Conservation (phyloP, 805 yeast genomes). For the Hanseniaspora osmophila region DNA sequence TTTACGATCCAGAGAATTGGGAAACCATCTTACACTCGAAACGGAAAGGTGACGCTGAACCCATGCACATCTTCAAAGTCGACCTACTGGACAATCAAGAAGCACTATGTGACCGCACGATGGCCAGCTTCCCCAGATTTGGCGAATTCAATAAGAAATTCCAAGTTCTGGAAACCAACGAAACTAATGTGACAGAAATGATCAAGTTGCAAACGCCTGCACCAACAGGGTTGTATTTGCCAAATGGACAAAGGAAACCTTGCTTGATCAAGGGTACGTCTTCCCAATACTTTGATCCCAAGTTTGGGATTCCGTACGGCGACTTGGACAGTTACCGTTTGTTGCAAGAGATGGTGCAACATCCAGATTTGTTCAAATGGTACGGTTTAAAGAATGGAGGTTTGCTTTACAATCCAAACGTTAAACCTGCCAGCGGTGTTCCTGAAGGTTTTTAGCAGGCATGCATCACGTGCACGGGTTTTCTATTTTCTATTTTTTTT, state of each 20-base stretch:
- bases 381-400: background rate
- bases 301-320: slow-evolving; percentile 73
- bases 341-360: slow-evolving; percentile 42
- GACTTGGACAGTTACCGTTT: slow-evolving; percentile 69
- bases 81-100: too few species aligned
- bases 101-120: slow-evolving; percentile 28
- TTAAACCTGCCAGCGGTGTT: slow-evolving; percentile 4
- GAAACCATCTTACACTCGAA: slow-evolving; percentile 36
- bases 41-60: too few species aligned
- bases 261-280: slow-evolving; percentile 56
- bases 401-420: background rate
- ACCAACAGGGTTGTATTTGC: slow-evolving; percentile 58
- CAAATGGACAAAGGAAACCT: slow-evolving; percentile 51
- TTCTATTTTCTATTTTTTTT: too few species aligned
- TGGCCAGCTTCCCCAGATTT: slow-evolving; percentile 35
- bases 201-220: slow-evolving; percentile 43
- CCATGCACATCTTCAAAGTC: too few species aligned
- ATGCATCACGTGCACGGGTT: background rate
- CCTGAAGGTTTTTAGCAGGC: slow-evolving; percentile 4
- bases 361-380: slow-evolving; percentile 12
- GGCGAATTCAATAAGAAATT: slow-evolving; percentile 38
- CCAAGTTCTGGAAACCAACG: slow-evolving; percentile 17
- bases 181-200: slow-evolving; percentile 29
- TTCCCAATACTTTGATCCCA: slow-evolving; percentile 68
- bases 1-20: slow-evolving; percentile 40